Evolutionary conservation across 1,139 yeast genomes (phyloP).

Genomic region (Geotrichum reessii): DNA sequence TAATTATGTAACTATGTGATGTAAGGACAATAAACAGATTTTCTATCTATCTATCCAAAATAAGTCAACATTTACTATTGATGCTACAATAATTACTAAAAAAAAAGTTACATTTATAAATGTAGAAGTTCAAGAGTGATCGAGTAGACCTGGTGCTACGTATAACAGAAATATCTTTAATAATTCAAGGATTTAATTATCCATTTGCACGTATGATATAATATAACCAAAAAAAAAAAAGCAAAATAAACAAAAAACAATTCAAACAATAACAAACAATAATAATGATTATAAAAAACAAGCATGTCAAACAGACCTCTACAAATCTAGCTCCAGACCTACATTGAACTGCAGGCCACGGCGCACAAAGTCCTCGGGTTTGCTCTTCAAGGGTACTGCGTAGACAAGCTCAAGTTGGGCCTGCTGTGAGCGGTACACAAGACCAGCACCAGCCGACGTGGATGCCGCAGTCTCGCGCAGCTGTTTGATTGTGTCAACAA

Average conservation of each 20-base stretch:
- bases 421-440: conserved; percentile 14
- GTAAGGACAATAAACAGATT: too few relatives aligned
- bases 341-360: not conserved
- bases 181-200: not conserved
- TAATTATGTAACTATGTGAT: too few relatives aligned
- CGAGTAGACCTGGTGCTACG: too few relatives aligned
- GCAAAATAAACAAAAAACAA: too few relatives aligned
- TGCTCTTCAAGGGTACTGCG: conserved; percentile 8
- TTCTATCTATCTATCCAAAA: not conserved
- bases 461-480: conserved; percentile 4
- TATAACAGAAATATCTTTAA: too few relatives aligned
- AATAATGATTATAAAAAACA: not conserved
- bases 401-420: conserved; percentile 18
- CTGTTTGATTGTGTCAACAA: not conserved
- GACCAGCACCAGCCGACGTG: conserved; percentile 22
- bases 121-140: too few relatives aligned
- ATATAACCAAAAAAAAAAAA: not conserved
- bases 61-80: not conserved
- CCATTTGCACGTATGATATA: not conserved
- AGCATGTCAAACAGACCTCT: not conserved
- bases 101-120: too few relatives aligned
- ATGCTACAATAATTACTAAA: too few relatives aligned
- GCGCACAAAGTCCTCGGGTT: not conserved
- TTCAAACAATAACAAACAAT: not conserved
- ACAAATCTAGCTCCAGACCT: not conserved